These are phyloP conservation scores for Aphanomyces astaci DNA, from an alignment of 352 stramenopile genomes.

Conservation along the genomic window DNA sequence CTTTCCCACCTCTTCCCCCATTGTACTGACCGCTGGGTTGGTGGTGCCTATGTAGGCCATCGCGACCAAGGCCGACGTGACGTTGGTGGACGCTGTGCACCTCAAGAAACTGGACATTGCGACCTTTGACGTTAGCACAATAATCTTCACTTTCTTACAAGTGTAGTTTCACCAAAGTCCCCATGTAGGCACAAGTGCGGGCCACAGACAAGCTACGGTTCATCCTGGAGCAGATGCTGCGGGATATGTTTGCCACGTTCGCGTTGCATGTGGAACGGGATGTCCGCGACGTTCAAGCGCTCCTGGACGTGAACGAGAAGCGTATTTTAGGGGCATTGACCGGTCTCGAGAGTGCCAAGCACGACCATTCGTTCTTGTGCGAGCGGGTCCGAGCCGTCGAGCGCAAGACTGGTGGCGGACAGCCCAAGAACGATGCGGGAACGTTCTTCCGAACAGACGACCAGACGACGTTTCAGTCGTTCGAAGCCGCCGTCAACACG, in stretches of 20 bases:
- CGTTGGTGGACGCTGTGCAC: neutral
- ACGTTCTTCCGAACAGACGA: neutral
- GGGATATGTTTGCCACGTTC: neutral
- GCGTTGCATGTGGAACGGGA: constrained; percentile 1
- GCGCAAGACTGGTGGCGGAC: neutral
- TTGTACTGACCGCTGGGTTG: neutral
- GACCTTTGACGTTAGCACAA: constrained; percentile 12
- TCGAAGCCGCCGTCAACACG: constrained; percentile 39
- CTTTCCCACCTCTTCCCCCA: too few relatives aligned
- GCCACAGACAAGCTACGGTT: neutral
- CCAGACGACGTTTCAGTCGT: constrained; percentile 3
- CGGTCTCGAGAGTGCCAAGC: neutral
- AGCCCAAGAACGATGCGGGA: neutral
- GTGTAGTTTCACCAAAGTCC: neutral
- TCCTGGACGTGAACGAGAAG: constrained; percentile 9
- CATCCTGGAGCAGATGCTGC: neutral
- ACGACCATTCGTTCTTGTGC: neutral
- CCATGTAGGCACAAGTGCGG: neutral
- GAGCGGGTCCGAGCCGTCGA: neutral
- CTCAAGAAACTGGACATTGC: neutral
- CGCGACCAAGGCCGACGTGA: neutral
- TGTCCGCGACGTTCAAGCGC: neutral
- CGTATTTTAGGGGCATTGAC: neutral
- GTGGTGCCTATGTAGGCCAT: neutral
- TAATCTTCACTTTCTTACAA: too few relatives aligned